Base-by-base conservation (phyloP, 1,139 yeast genomes). In the Eremothecium coryli region DNA sequence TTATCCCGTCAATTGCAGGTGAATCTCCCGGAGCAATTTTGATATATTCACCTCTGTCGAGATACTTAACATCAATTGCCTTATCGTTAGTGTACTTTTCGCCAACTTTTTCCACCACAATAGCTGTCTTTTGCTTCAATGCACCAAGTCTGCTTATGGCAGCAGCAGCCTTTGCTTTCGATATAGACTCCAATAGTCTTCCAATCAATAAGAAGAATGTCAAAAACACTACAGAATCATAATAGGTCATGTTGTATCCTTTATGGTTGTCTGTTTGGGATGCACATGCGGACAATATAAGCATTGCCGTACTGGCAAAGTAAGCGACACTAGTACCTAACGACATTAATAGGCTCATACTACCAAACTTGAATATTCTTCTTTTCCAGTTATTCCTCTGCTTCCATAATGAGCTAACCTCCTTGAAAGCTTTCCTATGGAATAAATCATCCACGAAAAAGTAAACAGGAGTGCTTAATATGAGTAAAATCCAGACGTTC, bases 141-240 rank as follows among this genome's bases (percentile, higher is more conserved):
- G 63, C 54, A 4, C 73, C 64, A 29, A 81, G 61, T 26, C 66
- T 60, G 5, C 76, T 65, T 14, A 81, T 70, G 0, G 86, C 79
- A 32, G 72, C 72, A 0, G 85, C 78, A 1, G 88, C 77, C 50
- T 73, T 75, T 20, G 69, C 63, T 49, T 78, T 80, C 2, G 88
- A 74, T 42, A 68, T 65, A 27, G 79, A 67, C 51, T 81, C 93
- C 33, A 81, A 62, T 26, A 77, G 60, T 32, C 85, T 66, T 2
- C 93, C 93, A 43, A 79, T 72, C 33, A 81, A 63, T 38, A 81
- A 59, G 54, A 81, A 81, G 48, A 81, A 73, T 0, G 86, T 71
- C 44, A 81, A 62, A 48, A 81, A 81, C 3, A 81, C 85, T 24
- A 80, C 90, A 1, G 88, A 76, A 50, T 81, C 93, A 53, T 81